Conservation (phyloP, 2,329 filamentous ascomycete species). For the Colletotrichum eleusines region DNA sequence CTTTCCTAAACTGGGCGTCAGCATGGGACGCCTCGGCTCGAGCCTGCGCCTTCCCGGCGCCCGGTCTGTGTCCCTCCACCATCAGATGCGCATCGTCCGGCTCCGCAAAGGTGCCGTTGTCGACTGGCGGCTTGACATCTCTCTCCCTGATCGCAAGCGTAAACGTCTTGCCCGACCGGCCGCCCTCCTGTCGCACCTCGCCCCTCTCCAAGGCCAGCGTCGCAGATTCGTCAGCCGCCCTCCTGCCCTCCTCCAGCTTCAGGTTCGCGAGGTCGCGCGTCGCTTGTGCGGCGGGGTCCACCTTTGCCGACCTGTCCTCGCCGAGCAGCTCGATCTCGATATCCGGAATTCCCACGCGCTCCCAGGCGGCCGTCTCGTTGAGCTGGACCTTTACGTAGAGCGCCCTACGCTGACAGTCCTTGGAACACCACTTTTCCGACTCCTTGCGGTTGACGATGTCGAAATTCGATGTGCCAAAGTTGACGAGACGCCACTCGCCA, state of each 20-base stretch:
- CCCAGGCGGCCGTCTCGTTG: constrained; percentile 86
- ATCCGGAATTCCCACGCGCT: constrained; percentile 71
- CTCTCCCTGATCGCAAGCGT: constrained; percentile 67
- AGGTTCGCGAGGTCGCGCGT: constrained; percentile 56
- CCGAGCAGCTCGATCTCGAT: constrained; percentile 73
- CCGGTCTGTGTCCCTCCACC: constrained; percentile 63
- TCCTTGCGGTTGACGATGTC: constrained; percentile 78
- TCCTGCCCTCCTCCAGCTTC: constrained; percentile 59
- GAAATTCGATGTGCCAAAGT: constrained; percentile 64
- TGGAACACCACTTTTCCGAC: constrained; percentile 88
- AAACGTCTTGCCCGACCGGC: constrained; percentile 53
- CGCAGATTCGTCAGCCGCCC: constrained; percentile 54
- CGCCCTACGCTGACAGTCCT: constrained; percentile 81
- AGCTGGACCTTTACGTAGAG: constrained; percentile 92
- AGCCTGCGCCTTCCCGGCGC: constrained; percentile 30
- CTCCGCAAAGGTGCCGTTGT: constrained; percentile 41
- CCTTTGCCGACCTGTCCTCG: constrained; percentile 65
- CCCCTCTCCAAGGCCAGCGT: constrained; percentile 66
- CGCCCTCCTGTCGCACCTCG: constrained; percentile 44
- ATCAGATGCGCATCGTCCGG: constrained; percentile 57
- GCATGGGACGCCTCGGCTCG: constrained; percentile 49
- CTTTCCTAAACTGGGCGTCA: constrained; percentile 1
- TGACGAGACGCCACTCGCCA: constrained; percentile 76
- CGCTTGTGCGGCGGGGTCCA: constrained; percentile 57
- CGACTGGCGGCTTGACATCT: constrained; percentile 52